These are phyloP conservation scores for Hondaea fermentalgiana DNA, from an alignment of 108 stramenopile species.

Conservation along the genomic window DNA sequence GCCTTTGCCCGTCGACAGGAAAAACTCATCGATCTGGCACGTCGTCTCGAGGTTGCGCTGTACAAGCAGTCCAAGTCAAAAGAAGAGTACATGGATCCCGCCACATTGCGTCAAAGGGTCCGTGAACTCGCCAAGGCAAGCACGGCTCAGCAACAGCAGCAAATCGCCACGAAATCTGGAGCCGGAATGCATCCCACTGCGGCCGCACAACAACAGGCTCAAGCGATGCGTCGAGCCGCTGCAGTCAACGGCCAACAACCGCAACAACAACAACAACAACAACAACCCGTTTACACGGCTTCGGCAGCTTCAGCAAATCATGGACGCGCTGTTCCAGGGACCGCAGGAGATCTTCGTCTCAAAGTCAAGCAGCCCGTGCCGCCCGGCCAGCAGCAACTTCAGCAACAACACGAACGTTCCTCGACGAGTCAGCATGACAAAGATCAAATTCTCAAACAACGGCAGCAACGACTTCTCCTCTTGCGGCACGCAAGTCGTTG, in stretches of 20 bases:
- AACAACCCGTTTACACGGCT: neutral
- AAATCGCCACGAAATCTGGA: neutral
- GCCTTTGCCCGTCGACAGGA: conserved; percentile 83
- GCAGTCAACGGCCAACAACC: neutral
- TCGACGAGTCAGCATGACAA: conserved; percentile 39
- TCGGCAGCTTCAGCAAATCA: no score
- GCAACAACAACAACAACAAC: neutral
- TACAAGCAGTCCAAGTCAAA: conserved; percentile 77
- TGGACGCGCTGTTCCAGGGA: neutral
- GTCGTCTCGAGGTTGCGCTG: conserved; percentile 79
- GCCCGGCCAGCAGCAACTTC: neutral
- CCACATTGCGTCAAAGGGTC: conserved; percentile 75
- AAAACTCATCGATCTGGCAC: conserved; percentile 89
- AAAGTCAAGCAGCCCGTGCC: neutral
- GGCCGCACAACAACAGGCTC: neutral
- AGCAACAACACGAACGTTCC: neutral
- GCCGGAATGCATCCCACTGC: neutral
- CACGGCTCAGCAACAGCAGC: conserved; percentile 25
- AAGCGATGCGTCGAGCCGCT: neutral
- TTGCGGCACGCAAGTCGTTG: conserved; percentile 96
- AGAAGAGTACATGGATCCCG: conserved; percentile 80
- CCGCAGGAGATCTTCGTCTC: neutral
- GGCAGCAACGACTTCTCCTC: conserved; percentile 87
- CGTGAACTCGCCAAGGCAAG: conserved; percentile 86
- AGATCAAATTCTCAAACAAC: conserved; percentile 79